phyloP scores from a whole-genome alignment of 2,329 filamentous ascomycete genomes.

The Diaporthe capsici region DNA sequence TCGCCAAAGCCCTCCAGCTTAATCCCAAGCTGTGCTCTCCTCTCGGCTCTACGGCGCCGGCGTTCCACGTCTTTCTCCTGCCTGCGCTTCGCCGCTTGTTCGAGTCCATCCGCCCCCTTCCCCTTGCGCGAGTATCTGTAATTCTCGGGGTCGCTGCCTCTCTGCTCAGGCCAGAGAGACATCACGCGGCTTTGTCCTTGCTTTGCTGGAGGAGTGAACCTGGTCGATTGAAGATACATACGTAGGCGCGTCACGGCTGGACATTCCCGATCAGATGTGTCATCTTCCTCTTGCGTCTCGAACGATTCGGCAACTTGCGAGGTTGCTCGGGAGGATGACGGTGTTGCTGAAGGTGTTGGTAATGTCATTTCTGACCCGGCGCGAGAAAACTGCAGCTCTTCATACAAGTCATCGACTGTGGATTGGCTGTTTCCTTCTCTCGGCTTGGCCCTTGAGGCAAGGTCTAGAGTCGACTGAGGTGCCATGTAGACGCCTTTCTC shows the following conservation, averaged over 20 bases:
- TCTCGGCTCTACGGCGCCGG: constrained; percentile 48
- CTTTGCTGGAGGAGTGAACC: constrained; percentile 46
- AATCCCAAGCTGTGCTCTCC: constrained; percentile 33
- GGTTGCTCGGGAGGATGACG: constrained; percentile 37
- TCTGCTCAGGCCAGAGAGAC: constrained; percentile 52
- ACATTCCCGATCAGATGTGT: constrained; percentile 44
- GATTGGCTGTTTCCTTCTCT: background rate
- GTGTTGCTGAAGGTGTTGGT: constrained; percentile 39
- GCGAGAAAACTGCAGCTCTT: constrained; percentile 17
- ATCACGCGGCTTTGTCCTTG: constrained; percentile 48
- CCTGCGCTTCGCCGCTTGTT: constrained; percentile 27
- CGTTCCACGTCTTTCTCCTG: constrained; percentile 45
- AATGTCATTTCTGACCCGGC: constrained; percentile 24
- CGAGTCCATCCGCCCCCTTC: constrained; percentile 13
- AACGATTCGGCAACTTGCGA: constrained; percentile 33
- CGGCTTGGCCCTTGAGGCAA: constrained; percentile 17
- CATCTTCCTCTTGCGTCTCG: constrained; percentile 1
- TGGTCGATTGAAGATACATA: constrained; percentile 51
- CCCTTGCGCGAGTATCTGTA: constrained; percentile 48
- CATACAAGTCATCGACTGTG: background rate
- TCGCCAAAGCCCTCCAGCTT: constrained; percentile 45
- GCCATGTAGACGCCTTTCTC: constrained; percentile 29
- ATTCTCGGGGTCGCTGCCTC: constrained; percentile 51
- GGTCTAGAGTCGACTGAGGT: constrained; percentile 24
- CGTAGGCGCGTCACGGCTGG: constrained; percentile 51